phyloP scores from a whole-genome alignment of 1,139 yeast genomes.

The Hyphopichia pseudoburtonii region DNA sequence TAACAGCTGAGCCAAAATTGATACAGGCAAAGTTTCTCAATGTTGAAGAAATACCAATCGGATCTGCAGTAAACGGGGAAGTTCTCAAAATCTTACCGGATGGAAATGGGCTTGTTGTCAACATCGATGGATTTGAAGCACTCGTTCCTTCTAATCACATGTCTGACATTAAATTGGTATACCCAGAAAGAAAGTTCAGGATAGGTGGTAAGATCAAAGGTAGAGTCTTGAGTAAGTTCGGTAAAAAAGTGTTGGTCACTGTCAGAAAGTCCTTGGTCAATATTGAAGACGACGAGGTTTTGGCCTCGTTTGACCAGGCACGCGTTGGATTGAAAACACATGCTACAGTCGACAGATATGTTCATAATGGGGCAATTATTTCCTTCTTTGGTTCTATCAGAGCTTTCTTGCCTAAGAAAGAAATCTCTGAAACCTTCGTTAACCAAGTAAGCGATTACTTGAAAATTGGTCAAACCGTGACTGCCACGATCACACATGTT shows the following conservation, averaged over 20 bases:
- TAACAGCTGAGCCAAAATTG: constrained; percentile 68
- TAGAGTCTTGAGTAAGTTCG: constrained; percentile 50
- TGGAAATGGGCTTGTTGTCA: constrained; percentile 63
- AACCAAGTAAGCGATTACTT: constrained; percentile 75
- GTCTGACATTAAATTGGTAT: constrained; percentile 78
- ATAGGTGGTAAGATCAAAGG: constrained; percentile 79
- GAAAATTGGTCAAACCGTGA: constrained; percentile 81
- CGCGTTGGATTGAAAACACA: constrained; percentile 60
- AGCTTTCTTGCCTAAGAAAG: constrained; percentile 83
- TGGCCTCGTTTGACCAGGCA: constrained; percentile 52
- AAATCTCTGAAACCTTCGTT: constrained; percentile 87
- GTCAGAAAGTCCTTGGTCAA: constrained; percentile 81
- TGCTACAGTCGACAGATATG: constrained; percentile 74
- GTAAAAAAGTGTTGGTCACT: constrained; percentile 57
- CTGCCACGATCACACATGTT: constrained; percentile 62
- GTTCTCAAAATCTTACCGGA: constrained; percentile 66
- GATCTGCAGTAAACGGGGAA: constrained; percentile 62
- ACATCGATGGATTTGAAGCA: constrained; percentile 68
- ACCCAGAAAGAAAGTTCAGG: constrained; percentile 91
- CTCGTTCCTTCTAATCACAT: constrained; percentile 74
- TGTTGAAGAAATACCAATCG: constrained; percentile 71
- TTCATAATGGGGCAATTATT: constrained; percentile 77
- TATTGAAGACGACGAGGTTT: constrained; percentile 59
- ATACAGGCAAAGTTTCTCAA: constrained; percentile 66
- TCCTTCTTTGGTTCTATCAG: constrained; percentile 76